phyloP scores from a whole-genome alignment of 2,329 filamentous ascomycete genomes.

The Phaeomoniella chlamydospora region DNA sequence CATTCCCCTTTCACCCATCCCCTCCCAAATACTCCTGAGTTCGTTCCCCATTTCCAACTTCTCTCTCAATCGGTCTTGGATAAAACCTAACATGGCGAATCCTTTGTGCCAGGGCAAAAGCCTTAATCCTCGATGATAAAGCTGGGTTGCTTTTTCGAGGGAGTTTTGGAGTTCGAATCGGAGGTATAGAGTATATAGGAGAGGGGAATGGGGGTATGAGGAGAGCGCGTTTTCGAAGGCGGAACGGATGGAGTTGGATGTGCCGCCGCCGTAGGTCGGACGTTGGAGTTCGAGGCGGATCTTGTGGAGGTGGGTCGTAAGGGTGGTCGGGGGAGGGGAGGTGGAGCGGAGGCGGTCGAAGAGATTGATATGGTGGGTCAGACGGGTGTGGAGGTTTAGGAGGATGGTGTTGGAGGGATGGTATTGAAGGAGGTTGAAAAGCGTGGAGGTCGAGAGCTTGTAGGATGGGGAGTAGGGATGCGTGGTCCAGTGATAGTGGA shows the following conservation, averaged over 20 bases:
- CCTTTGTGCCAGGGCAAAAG: constrained; percentile 50
- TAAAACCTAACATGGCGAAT: constrained; percentile 43
- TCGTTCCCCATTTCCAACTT: constrained; percentile 4
- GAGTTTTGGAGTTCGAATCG: constrained; percentile 30
- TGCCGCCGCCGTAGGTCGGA: constrained; percentile 26
- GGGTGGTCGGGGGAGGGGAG: constrained; percentile 5
- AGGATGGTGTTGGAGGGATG: constrained; percentile 71
- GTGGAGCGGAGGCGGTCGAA: constrained; percentile 57
- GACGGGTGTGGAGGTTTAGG: constrained; percentile 56
- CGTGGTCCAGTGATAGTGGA: constrained; percentile 50
- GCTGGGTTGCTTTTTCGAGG: constrained; percentile 27
- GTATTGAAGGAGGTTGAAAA: constrained; percentile 43
- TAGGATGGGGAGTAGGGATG: constrained; percentile 49
- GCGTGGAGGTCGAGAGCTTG: constrained; percentile 44
- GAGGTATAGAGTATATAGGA: constrained; percentile 38
- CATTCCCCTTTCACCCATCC: constrained; percentile 8
- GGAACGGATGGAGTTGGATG: constrained; percentile 36
- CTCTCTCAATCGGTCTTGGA: constrained; percentile 19
- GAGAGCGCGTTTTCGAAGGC: constrained; percentile 39
- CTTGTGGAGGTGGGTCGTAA: constrained; percentile 39
- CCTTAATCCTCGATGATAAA: constrained; percentile 41
- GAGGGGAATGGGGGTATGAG: constrained; percentile 22
- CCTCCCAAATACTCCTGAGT: constrained; percentile 8
- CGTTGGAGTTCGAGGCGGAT: constrained; percentile 40
- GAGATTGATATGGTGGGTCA: constrained; percentile 56